These are phyloP conservation scores for Aspergillus taichungensis DNA, from an alignment of 495 filamentous ascomycete genomes.

Conservation along the genomic window DNA sequence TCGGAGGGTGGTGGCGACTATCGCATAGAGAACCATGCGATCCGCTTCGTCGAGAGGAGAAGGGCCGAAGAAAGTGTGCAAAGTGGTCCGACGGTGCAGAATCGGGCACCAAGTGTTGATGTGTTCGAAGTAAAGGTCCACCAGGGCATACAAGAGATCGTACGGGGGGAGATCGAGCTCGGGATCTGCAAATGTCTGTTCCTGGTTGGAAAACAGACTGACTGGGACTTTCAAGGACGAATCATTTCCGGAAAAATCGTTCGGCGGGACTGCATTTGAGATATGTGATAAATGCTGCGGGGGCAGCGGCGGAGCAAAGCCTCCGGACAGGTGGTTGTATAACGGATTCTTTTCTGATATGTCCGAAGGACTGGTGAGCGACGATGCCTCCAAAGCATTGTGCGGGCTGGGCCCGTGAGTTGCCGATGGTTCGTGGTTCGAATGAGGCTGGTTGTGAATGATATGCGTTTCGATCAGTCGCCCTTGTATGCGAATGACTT, in stretches of 20 bases:
- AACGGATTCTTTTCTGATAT: slow-evolving; percentile 23
- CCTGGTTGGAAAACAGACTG: slow-evolving; percentile 33
- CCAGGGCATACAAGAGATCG: slow-evolving; percentile 69
- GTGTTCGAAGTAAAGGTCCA: slow-evolving; percentile 84
- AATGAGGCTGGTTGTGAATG: slow-evolving; percentile 21
- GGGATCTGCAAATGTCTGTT: slow-evolving; percentile 39
- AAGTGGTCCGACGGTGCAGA: slow-evolving; percentile 65
- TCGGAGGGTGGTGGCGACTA: slow-evolving; percentile 76
- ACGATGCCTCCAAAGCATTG: slow-evolving; percentile 24
- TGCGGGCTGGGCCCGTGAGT: slow-evolving; percentile 29
- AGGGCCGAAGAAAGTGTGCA: slow-evolving; percentile 74
- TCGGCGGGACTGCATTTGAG: slow-evolving; percentile 12
- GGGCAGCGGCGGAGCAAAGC: slow-evolving; percentile 12
- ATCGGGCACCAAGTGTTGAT: slow-evolving; percentile 90
- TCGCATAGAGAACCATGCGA: slow-evolving; percentile 73
- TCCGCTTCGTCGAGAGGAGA: slow-evolving; percentile 70
- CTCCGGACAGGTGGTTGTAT: slow-evolving; percentile 16
- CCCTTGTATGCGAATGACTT: slow-evolving; percentile 38
- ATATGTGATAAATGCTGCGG: slow-evolving; percentile 17
- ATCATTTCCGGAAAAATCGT: slow-evolving; percentile 36
- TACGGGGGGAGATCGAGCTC: slow-evolving; percentile 80
- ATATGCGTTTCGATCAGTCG: slow-evolving; percentile 44
- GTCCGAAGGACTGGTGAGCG: slow-evolving; percentile 31
- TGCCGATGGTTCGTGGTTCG: slow-evolving; percentile 26
- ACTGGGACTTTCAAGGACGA: slow-evolving; percentile 37